Evolutionary conservation across 169 alveolate species (phyloP).

Genomic region (Perkinsus olseni): DNA sequence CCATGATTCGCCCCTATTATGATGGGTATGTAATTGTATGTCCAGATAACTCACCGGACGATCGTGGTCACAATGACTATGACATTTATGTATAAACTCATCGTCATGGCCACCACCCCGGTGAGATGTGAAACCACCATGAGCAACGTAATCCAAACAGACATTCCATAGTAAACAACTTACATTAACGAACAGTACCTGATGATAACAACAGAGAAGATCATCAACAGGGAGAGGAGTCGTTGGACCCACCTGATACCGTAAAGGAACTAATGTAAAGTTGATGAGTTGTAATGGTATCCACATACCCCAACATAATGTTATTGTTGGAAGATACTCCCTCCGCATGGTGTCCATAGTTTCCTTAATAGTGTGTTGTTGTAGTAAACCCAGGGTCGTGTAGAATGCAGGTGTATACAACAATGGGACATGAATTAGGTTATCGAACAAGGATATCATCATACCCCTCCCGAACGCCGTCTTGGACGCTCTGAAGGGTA

Average conservation of each 20-base stretch:
- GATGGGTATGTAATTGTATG: neutral
- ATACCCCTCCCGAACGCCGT: neutral
- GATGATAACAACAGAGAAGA: neutral
- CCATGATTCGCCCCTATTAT: neutral
- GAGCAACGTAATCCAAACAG: neutral
- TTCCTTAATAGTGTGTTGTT: neutral
- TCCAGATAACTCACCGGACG: neutral
- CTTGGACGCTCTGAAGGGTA: neutral
- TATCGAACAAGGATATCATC: neutral
- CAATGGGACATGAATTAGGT: neutral
- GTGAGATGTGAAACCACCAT: neutral
- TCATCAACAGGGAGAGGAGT: neutral
- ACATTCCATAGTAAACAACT: constrained; percentile 6
- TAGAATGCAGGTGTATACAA: neutral
- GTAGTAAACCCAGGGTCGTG: neutral
- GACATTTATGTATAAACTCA: neutral
- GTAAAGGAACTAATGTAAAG: neutral
- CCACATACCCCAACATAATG: constrained; percentile 8
- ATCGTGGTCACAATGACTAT: neutral
- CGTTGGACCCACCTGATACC: neutral
- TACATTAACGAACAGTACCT: constrained; percentile 1
- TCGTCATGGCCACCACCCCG: neutral
- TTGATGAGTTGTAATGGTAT: neutral
- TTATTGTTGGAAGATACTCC: neutral
- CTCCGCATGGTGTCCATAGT: neutral